phyloP scores from a whole-genome alignment of 495 filamentous ascomycete genomes.

The Neurospora africana region DNA sequence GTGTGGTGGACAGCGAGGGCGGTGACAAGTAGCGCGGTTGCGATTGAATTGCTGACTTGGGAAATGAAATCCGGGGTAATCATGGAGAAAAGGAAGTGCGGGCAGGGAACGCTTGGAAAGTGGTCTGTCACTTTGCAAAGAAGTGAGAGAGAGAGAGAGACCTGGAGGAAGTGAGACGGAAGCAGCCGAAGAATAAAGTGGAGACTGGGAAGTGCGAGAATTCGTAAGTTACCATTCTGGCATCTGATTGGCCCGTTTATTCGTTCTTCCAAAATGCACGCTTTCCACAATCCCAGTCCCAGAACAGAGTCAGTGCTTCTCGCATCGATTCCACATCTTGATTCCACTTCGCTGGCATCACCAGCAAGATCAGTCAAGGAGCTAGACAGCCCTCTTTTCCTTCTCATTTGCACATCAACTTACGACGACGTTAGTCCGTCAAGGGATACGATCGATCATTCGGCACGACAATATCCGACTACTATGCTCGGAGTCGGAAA shows the following conservation, averaged over 20 bases:
- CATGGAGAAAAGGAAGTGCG: neutral
- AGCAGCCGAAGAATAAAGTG: neutral
- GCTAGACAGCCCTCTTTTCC: neutral
- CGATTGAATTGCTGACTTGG: neutral
- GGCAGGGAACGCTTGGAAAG: neutral
- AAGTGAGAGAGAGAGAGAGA: neutral
- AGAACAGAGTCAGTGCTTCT: neutral
- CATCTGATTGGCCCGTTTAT: neutral
- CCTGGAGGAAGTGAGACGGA: neutral
- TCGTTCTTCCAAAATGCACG: neutral
- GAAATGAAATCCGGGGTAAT: constrained; percentile 1
- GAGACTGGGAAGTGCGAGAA: neutral
- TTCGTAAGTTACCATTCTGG: neutral
- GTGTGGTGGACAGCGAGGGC: neutral
- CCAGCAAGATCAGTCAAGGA: neutral
- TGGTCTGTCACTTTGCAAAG: neutral
- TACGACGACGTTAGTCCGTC: neutral
- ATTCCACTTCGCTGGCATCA: neutral
- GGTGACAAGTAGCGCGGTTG: neutral
- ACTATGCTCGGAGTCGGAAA: neutral
- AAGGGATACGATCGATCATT: neutral
- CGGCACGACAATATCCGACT: neutral
- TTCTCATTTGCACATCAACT: neutral
- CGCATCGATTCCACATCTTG: neutral
- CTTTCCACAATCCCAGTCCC: neutral